Evolutionary conservation across 2,329 filamentous ascomycete genomes (phyloP).

Genomic region (Bipolaris oryzae): DNA sequence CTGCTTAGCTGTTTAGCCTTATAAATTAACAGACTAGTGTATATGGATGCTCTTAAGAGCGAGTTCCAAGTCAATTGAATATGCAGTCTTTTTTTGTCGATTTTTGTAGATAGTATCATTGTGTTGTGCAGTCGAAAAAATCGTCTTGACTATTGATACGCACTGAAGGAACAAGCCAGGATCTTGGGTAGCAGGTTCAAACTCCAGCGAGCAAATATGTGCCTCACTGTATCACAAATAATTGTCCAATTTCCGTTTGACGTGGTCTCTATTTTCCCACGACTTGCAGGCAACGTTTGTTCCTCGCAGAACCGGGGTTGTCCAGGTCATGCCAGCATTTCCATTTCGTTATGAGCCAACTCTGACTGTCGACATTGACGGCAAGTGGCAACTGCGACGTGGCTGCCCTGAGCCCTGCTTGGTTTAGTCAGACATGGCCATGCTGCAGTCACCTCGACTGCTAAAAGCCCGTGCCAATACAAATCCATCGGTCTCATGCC

Average conservation of each 20-base stretch:
- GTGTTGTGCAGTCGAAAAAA: too few species aligned
- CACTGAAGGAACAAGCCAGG: too few species aligned
- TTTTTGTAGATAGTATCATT: too few species aligned
- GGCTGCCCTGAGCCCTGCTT: neutral
- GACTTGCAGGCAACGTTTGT: neutral
- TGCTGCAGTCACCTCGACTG: neutral
- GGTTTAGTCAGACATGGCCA: neutral
- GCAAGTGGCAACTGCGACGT: neutral
- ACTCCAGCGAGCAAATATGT: too few species aligned
- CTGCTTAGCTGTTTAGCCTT: too few species aligned
- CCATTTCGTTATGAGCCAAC: neutral
- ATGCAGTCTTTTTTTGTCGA: neutral
- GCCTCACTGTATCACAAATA: too few species aligned
- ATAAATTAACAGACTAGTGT: neutral
- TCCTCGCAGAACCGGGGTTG: neutral
- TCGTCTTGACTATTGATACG: too few species aligned
- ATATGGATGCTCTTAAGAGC: neutral
- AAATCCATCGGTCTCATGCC: constrained; percentile 15
- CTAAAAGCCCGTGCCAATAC: neutral
- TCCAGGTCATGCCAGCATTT: neutral
- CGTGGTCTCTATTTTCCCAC: too few species aligned
- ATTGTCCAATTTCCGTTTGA: too few species aligned
- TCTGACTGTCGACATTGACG: neutral
- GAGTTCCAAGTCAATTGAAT: neutral
- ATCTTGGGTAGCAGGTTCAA: too few species aligned